Conservation (phyloP, 2,329 filamentous ascomycete genomes). For the Aspergillus flavus region DNA sequence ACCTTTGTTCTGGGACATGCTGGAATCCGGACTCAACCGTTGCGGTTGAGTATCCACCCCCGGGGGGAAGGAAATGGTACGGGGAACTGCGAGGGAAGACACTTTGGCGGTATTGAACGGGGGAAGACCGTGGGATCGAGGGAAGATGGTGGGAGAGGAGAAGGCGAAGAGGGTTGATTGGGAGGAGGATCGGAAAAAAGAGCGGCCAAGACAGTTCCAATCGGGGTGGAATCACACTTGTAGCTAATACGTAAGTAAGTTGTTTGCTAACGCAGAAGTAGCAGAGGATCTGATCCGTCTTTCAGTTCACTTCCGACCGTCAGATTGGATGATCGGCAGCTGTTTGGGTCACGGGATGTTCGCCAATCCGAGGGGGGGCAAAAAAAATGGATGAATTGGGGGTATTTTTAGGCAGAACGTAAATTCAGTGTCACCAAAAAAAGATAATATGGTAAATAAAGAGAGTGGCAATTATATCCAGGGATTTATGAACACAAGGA, state of each 20-base stretch:
- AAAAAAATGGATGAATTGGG: neutral
- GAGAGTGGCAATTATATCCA: neutral
- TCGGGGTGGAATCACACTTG: constrained; percentile 13
- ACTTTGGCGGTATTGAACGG: constrained; percentile 82
- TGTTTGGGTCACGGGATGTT: constrained; percentile 17
- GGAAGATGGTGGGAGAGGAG: constrained; percentile 21
- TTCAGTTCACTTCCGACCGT: constrained; percentile 10
- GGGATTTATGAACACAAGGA: neutral
- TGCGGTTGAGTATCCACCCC: constrained; percentile 68
- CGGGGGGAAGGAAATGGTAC: constrained; percentile 89
- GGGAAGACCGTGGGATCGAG: neutral
- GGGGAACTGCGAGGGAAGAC: constrained; percentile 88
- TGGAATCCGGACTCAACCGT: constrained; percentile 62
- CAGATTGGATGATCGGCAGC: constrained; percentile 13
- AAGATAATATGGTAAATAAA: too few relatives aligned
- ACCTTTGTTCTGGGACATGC: constrained; percentile 64
- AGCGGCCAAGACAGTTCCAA: constrained; percentile 25
- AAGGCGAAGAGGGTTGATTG: constrained; percentile 29
- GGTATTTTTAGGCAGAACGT: neutral
- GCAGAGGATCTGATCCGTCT: constrained; percentile 4
- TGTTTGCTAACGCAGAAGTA: constrained; percentile 3
- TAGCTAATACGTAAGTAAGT: neutral
- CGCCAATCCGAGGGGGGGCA: neutral
- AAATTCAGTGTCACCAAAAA: neutral
- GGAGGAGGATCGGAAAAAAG: constrained; percentile 31